Conservation (phyloP, 2,329 filamentous ascomycete genomes). For the Trichophyton benhamiae region DNA sequence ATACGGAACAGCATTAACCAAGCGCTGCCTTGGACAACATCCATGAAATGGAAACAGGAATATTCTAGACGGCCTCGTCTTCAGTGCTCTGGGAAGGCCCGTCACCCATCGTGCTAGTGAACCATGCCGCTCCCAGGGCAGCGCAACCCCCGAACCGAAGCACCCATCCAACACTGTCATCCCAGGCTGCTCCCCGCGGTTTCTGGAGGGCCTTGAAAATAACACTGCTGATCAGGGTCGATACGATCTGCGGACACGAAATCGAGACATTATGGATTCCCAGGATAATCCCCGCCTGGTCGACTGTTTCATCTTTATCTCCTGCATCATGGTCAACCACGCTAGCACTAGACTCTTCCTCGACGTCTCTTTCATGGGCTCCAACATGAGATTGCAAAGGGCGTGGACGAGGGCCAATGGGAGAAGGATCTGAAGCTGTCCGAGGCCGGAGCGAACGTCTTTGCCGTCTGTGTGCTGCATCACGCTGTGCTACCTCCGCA, state of each 20-base stretch:
- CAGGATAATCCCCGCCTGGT: conserved; percentile 79
- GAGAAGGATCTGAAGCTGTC: background rate
- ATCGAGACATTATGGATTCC: conserved; percentile 95
- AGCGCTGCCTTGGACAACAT: background rate
- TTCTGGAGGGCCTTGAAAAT: conserved; percentile 83
- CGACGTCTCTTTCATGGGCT: conserved; percentile 16
- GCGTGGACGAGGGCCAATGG: background rate
- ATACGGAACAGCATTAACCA: background rate
- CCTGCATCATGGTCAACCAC: conserved; percentile 19
- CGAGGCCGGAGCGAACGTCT: conserved; percentile 22
- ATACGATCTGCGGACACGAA: conserved; percentile 79
- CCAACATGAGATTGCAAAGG: background rate
- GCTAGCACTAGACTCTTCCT: conserved; percentile 16
- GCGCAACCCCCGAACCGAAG: conserved; percentile 71
- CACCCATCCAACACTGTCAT: conserved; percentile 78
- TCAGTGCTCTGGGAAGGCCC: conserved; percentile 25
- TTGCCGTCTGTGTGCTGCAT: conserved; percentile 49
- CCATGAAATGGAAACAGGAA: background rate
- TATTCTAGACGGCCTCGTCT: background rate
- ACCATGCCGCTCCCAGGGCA: conserved; percentile 62
- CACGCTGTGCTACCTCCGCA: conserved; percentile 74
- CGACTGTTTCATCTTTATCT: conserved; percentile 46
- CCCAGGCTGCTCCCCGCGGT: conserved; percentile 68
- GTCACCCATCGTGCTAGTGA: conserved; percentile 57
- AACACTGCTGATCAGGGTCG: conserved; percentile 68